phyloP scores from a whole-genome alignment of 345 rosid genomes.

The Moricandia arvensis region DNA sequence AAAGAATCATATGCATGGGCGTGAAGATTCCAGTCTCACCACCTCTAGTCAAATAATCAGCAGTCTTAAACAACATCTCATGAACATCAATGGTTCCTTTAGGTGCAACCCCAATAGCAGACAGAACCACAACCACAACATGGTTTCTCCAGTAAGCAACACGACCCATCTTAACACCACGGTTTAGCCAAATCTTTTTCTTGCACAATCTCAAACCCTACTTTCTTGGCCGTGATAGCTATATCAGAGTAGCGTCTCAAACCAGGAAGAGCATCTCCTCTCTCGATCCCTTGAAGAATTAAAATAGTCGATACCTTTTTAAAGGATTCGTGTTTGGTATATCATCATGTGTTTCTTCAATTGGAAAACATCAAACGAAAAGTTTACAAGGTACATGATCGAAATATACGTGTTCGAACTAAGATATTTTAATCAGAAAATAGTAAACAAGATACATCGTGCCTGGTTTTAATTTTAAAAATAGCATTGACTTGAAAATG shows the following conservation, averaged over 20 bases:
- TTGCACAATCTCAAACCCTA: conserved; percentile 78
- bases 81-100: conserved; percentile 96
- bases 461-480: too few relatives aligned
- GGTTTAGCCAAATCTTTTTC: conserved; percentile 85
- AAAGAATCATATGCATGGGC: conserved; percentile 96
- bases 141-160: conserved; percentile 96
- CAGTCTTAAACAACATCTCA: conserved; percentile 85
- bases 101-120: conserved; percentile 77
- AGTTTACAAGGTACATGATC: too few relatives aligned
- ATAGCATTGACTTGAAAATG: too few relatives aligned
- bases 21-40: conserved; percentile 84
- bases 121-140: conserved; percentile 63
- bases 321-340: too few relatives aligned
- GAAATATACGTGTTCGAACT: too few relatives aligned
- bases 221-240: conserved; percentile 58
- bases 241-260: conserved; percentile 60
- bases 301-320: too few relatives aligned
- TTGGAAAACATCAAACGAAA: too few relatives aligned
- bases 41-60: conserved; percentile 71
- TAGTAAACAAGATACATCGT: too few relatives aligned
- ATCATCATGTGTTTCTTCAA: too few relatives aligned
- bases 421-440: too few relatives aligned
- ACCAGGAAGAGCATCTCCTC: conserved; percentile 90
- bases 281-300: conserved; percentile 89
- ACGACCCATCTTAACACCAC: conserved; percentile 95